Conservation (phyloP, 2,329 filamentous ascomycete species). For the Calonectria ilicicola region DNA sequence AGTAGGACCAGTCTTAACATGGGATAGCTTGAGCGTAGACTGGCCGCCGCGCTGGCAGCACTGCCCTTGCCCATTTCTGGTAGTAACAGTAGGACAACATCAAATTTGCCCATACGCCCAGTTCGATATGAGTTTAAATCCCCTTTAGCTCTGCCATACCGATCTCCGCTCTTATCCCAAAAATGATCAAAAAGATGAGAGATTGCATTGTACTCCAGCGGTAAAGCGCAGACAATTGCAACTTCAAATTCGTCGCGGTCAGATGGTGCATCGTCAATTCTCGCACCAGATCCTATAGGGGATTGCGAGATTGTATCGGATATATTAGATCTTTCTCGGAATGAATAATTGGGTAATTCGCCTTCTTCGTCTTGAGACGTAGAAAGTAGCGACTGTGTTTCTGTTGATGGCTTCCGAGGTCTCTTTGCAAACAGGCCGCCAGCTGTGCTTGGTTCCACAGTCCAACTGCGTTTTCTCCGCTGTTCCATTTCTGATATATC, state of each 20-base stretch:
- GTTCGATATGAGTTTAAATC: conserved; percentile 46
- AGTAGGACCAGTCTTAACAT: conserved; percentile 49
- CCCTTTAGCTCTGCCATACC: conserved; percentile 13
- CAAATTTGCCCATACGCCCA: conserved; percentile 43
- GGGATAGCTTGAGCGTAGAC: conserved; percentile 48
- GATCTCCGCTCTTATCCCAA: conserved; percentile 4
- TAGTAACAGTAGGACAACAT: conserved; percentile 46
- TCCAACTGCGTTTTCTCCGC: too few species aligned
- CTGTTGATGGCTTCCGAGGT: too few species aligned
- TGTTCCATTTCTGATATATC: too few species aligned
- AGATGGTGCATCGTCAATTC: too few species aligned
- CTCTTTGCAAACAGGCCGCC: too few species aligned
- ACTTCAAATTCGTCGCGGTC: neutral
- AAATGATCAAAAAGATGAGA: neutral
- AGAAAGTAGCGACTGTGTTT: too few species aligned
- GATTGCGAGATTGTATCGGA: too few species aligned
- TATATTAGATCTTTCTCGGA: too few species aligned
- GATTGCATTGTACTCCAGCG: neutral
- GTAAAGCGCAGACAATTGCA: neutral
- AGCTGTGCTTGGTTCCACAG: too few species aligned
- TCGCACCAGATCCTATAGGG: too few species aligned
- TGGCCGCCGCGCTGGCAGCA: conserved; percentile 40
- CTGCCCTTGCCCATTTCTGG: conserved; percentile 44
- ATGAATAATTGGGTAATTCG: too few species aligned
- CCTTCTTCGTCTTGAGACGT: too few species aligned